phyloP scores from a whole-genome alignment of 2,329 filamentous ascomycete genomes.

The Hymenoscyphus linearis region DNA sequence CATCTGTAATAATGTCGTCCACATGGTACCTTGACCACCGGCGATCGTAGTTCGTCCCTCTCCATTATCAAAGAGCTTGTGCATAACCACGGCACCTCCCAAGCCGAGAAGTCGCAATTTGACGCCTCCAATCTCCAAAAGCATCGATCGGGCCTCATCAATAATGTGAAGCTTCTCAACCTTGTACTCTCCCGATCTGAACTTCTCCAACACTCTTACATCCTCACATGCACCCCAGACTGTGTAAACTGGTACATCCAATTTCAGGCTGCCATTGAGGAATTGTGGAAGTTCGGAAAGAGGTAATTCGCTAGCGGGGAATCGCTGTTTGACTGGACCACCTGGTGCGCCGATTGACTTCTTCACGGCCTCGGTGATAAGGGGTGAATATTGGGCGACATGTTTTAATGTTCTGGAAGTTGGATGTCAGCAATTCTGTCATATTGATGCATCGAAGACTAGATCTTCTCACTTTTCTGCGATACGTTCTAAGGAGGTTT shows the following conservation, averaged over 20 bases:
- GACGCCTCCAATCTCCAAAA: conserved; percentile 90
- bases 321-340: conserved; percentile 80
- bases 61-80: conserved; percentile 98
- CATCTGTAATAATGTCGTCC: conserved; percentile 97
- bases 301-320: conserved; percentile 73
- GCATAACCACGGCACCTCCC: conserved; percentile 96
- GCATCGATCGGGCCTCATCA: conserved; percentile 92
- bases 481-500: conserved; percentile 91
- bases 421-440: conserved; percentile 23
- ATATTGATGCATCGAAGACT: neutral
- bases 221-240: conserved; percentile 99
- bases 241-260: conserved; percentile 96
- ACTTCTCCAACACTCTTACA: conserved; percentile 94
- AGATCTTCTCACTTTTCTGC: conserved; percentile 73
- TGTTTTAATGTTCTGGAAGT: conserved; percentile 81
- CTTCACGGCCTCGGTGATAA: conserved; percentile 75
- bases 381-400: conserved; percentile 95
- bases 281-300: conserved; percentile 90
- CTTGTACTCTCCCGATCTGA: conserved; percentile 96
- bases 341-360: conserved; percentile 61
- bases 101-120: conserved; percentile 92
- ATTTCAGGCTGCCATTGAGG: conserved; percentile 78
- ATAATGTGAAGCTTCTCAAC: conserved; percentile 97
- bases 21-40: conserved; percentile 98
- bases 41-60: conserved; percentile 97